Percentiles rank a stretch among this genome's conserved stretches.
Conservation (phyloP, 129 eudicot genomes). For the Heracleum sosnowskyi region DNA sequence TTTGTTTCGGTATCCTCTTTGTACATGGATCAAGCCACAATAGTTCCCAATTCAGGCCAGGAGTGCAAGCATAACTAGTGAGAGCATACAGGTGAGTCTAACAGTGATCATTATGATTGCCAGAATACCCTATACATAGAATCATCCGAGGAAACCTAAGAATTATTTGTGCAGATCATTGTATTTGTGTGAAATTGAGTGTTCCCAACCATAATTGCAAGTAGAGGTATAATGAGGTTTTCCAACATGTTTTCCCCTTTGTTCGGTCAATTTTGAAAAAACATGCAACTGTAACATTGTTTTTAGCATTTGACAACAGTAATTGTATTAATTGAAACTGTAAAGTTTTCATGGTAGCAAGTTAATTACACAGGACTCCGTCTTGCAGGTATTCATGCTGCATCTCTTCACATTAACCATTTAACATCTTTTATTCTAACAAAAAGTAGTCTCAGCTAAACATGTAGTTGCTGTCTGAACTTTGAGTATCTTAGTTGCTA, state of each 20-base stretch:
- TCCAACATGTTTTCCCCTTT: not conserved
- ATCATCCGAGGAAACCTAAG: not conserved
- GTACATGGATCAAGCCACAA: constrained; percentile 1
- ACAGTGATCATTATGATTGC: not conserved
- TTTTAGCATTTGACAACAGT: not conserved
- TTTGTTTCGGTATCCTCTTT: no score
- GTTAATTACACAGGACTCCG: not conserved
- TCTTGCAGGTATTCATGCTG: not conserved
- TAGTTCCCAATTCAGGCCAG: not conserved
- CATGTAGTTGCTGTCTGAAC: not conserved
- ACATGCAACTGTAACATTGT: not conserved
- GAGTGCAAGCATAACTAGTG: not conserved
- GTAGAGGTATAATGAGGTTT: not conserved
- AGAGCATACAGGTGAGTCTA: not conserved
- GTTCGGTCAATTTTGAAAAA: not conserved
- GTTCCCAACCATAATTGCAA: not conserved
- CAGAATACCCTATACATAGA: not conserved
- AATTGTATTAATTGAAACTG: not conserved
- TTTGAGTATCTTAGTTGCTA: not conserved
- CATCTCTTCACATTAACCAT: not conserved
- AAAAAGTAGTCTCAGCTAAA: not conserved
- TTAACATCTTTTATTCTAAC: no score
- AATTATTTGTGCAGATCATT: not conserved
- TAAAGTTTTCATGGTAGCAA: not conserved
- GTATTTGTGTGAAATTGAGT: not conserved